Percentiles rank a stretch among this genome's conserved stretches.
phyloP scores from a whole-genome alignment of 2,329 filamentous ascomycete genomes.

The Hypoxylon sp. region DNA sequence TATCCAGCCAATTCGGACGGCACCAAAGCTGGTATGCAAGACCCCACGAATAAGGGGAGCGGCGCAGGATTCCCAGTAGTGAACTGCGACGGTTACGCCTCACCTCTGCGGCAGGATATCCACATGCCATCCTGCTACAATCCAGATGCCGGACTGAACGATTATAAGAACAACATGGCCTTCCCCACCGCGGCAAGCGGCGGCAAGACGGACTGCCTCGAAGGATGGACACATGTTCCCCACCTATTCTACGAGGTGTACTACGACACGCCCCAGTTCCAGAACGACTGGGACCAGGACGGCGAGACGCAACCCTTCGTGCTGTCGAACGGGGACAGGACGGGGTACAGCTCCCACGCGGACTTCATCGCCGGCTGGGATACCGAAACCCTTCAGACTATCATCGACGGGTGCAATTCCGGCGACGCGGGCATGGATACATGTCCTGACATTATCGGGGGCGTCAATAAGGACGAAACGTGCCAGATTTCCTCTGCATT shows the following conservation, averaged over 20 bases:
- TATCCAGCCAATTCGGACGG: conserved; percentile 65
- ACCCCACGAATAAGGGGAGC: conserved; percentile 60
- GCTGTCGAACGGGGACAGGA: conserved; percentile 72
- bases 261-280: conserved; percentile 62
- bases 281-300: conserved; percentile 58
- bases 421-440: conserved; percentile 66
- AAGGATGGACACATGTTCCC: conserved; percentile 61
- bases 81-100: conserved; percentile 69
- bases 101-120: conserved; percentile 68
- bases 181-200: conserved; percentile 61
- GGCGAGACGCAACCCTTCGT: conserved; percentile 68
- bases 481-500: conserved; percentile 60
- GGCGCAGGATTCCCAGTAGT: conserved; percentile 72
- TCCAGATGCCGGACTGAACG: conserved; percentile 63
- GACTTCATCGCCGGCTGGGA: conserved; percentile 80
- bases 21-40: conserved; percentile 59
- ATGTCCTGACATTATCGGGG: conserved; percentile 63
- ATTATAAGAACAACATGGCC: conserved; percentile 69
- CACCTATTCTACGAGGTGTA: conserved; percentile 66
- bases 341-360: conserved; percentile 73
- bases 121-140: conserved; percentile 79
- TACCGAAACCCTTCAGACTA: conserved; percentile 65
- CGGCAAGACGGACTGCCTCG: conserved; percentile 62
- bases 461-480: conserved; percentile 55
- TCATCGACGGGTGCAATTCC: conserved; percentile 71